Percentiles rank a stretch among this genome's conserved stretches.
These are phyloP conservation scores for Coemansia sp. DNA, from an alignment of 192 early-diverging fungal genomes.

Conservation along the genomic window DNA sequence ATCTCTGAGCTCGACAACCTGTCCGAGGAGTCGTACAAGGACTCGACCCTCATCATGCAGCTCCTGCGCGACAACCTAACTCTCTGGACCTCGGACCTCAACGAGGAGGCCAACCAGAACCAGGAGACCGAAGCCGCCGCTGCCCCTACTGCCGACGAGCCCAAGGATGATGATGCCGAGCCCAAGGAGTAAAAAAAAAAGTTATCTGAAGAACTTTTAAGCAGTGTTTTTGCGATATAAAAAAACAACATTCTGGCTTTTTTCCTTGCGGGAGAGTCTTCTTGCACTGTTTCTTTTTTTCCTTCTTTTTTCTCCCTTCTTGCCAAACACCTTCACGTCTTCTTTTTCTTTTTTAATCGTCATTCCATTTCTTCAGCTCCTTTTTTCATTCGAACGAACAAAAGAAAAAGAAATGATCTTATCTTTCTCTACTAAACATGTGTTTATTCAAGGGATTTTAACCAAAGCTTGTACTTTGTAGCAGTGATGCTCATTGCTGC, in stretches of 20 bases:
- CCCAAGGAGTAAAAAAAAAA: conserved; percentile 26
- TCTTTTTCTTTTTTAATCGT: conserved; percentile 7
- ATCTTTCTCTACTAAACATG: neutral
- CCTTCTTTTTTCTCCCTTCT: neutral
- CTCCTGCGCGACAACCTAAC: conserved; percentile 98
- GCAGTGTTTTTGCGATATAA: neutral
- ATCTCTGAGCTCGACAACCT: conserved; percentile 99
- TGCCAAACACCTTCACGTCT: conserved; percentile 1
- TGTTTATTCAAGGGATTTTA: conserved; percentile 7
- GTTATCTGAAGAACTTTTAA: neutral
- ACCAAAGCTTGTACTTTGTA: conserved; percentile 34
- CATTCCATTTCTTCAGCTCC: neutral
- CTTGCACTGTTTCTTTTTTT: neutral
- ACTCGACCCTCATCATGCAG: conserved; percentile 99
- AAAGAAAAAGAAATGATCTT: conserved; percentile 4
- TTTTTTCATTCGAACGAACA: neutral
- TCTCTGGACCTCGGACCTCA: conserved; percentile 96
- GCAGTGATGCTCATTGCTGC: conserved; percentile 52
- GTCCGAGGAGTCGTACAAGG: conserved; percentile 99
- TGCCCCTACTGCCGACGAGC: conserved; percentile 19
- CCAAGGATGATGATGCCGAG: conserved; percentile 23
- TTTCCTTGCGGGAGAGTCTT: neutral
- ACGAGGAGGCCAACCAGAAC: conserved; percentile 34
- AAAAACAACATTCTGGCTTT: neutral
- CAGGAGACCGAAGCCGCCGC: conserved; percentile 27